Evolutionary conservation across 148 eudicot genomes (phyloP), one percentile per base, ranked within the genome.

Genomic region (Fagopyrum esculentum): DNA sequence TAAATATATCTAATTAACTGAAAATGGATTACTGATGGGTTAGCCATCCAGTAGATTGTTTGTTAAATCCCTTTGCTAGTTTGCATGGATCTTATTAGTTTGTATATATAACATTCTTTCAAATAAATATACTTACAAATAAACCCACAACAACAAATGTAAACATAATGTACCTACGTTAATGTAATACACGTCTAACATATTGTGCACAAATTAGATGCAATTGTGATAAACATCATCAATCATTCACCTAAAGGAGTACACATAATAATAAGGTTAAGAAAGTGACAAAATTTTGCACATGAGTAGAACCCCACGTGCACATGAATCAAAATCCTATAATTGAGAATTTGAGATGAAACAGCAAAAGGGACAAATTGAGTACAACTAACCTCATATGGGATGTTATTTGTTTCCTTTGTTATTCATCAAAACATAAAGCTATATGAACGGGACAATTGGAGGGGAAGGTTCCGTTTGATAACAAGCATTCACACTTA

Each of bases 291-390:
- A 66, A 66, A 40, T 12, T 35, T 40, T 15, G 43, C 71, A 66
- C 46, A 66, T 66, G 71, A 66, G 71, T 35, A 13, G 71, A 66
- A 43, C 71, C 71, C 71, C 71, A 66, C 71, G 71, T 66, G 71
- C 71, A 66, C 71, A 35, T 43, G 46, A 40, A 35, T 66, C 8
- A 35, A 4, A 5, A 8, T 5, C 47, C 17, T 40, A 66, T 66
- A 4, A 66, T 40, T 66, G 71, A 66, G 22, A 5, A 2, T 8
- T 4, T 16, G 2, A 19, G 3, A 66, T 13, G 47, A n/a, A 45
- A 35, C 70, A 64, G 30, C 70, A 12, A 12, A 40, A 66, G 15
- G 47, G 46, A 66, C 47, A 43, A 43, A 66, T 66, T 66, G 6
- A 52, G n/a, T 5, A 19, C 29, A n/a, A 4, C 61, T 2, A 57